Evolutionary conservation across 2,329 filamentous ascomycete species (phyloP).

Genomic region (Diplodia sapinea): DNA sequence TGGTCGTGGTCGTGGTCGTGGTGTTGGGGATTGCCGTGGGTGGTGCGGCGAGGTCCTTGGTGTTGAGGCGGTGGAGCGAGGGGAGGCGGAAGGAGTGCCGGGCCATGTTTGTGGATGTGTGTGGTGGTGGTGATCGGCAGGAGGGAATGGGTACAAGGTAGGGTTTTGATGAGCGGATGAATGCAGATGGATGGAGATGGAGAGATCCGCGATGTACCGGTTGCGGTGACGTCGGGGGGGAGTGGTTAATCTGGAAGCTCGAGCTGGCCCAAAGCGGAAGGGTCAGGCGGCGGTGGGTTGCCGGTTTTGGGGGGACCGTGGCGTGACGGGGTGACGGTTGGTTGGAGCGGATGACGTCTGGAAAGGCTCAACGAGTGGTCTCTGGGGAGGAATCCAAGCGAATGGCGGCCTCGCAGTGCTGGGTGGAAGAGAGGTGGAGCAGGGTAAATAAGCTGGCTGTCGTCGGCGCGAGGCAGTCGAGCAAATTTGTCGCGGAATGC

Average conservation of each 20-base stretch:
- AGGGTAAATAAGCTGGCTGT: constrained; percentile 18
- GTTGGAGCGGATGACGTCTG: neutral
- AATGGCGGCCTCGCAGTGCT: constrained; percentile 13
- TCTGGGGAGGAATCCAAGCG: constrained; percentile 8
- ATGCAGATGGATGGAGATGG: constrained; percentile 1
- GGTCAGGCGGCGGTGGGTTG: constrained; percentile 8
- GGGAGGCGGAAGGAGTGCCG: constrained; percentile 30
- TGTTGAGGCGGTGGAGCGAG: constrained; percentile 31
- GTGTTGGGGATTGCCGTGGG: constrained; percentile 11
- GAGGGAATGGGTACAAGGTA: neutral
- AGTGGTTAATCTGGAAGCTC: neutral
- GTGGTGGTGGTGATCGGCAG: neutral
- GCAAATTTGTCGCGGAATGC: constrained; percentile 20
- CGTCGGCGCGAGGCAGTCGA: neutral
- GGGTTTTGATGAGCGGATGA: neutral
- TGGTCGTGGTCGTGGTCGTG: neutral
- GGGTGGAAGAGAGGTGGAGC: constrained; percentile 44
- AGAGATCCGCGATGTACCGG: neutral
- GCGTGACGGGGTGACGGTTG: constrained; percentile 19
- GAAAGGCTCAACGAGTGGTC: neutral
- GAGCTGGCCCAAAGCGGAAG: neutral
- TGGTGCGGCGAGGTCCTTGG: constrained; percentile 19
- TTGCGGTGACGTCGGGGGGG: constrained; percentile 7
- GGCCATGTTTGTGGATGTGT: neutral
- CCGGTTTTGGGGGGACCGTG: constrained; percentile 8